Percentiles rank a stretch among this genome's conserved stretches.
Conservation (phyloP, 768 basidiomycete genomes). For the Russula foetens region DNA sequence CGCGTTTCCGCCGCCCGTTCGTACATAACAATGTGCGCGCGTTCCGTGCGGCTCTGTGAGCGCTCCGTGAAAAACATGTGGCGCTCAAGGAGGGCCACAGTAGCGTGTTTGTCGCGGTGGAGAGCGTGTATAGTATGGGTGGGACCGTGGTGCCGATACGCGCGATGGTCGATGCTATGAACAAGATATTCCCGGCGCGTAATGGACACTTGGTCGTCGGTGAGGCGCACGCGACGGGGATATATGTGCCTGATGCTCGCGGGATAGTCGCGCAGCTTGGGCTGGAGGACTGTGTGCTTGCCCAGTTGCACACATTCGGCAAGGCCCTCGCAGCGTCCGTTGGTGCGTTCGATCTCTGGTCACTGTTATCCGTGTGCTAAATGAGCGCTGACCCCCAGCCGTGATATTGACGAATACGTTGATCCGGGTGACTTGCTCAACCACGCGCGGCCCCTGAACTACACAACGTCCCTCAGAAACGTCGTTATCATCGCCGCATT, state of each 20-base stretch:
- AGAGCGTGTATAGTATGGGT: slow-evolving; percentile 94
- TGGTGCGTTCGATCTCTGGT: slow-evolving; percentile 47
- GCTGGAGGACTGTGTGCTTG: slow-evolving; percentile 61
- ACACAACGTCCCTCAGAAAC: slow-evolving; percentile 79
- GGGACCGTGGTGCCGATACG: slow-evolving; percentile 53
- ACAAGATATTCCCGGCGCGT: slow-evolving; percentile 49
- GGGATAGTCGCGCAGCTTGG: slow-evolving; percentile 69
- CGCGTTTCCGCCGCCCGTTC: slow-evolving; percentile 41
- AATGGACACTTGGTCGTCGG: slow-evolving; percentile 72
- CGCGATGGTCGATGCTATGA: slow-evolving; percentile 52
- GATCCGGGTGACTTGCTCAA: slow-evolving; percentile 54
- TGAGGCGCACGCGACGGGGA: slow-evolving; percentile 84
- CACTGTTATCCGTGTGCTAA: too few species aligned
- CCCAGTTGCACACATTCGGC: slow-evolving; percentile 84
- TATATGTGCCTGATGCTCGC: slow-evolving; percentile 72
- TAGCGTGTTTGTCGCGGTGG: slow-evolving; percentile 75
- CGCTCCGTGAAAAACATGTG: slow-evolving; percentile 42
- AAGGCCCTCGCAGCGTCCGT: slow-evolving; percentile 84
- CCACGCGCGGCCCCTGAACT: slow-evolving; percentile 86
- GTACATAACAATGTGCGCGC: slow-evolving; percentile 33
- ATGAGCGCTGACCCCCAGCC: slow-evolving; percentile 34
- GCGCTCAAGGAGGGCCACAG: slow-evolving; percentile 32
- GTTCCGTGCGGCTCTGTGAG: slow-evolving; percentile 37
- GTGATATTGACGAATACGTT: slow-evolving; percentile 65
- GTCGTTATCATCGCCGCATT: slow-evolving; percentile 66